A percentile compares a stretch with the other conserved stretches of the same genome.
Evolutionary conservation across 768 basidiomycete species (phyloP).

Genomic region (Suillus discolor): DNA sequence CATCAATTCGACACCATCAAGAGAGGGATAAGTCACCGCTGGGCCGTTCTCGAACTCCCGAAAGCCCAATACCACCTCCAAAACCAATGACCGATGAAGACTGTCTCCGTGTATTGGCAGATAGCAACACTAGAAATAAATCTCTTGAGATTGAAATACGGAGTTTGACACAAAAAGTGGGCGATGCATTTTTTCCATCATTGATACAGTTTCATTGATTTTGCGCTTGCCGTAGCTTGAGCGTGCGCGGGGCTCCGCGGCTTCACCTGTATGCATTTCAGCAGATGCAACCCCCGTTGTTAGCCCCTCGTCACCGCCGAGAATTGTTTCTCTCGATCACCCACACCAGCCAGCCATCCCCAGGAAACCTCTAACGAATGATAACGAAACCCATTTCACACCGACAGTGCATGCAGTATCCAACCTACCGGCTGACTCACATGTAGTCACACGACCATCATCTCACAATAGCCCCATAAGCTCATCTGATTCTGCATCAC

Average conservation of each 20-base stretch:
- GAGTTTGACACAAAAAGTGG: constrained; percentile 38
- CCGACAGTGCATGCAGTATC: neutral
- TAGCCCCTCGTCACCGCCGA: neutral
- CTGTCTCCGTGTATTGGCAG: constrained; percentile 42
- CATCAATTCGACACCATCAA: constrained; percentile 18
- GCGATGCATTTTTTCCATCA: constrained; percentile 12
- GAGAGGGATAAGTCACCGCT: neutral
- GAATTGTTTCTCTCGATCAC: too few relatives aligned
- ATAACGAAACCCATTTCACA: neutral
- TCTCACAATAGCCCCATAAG: neutral
- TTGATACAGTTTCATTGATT: neutral
- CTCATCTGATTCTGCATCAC: neutral
- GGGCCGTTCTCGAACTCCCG: constrained; percentile 1
- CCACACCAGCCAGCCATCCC: neutral
- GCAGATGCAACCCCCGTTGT: neutral
- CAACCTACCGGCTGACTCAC: neutral
- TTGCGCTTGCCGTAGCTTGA: neutral
- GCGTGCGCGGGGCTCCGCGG: neutral
- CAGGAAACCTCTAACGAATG: neutral
- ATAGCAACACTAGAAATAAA: constrained; percentile 42
- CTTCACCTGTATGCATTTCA: neutral
- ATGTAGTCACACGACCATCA: neutral
- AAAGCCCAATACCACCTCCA: constrained; percentile 16
- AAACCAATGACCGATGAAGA: constrained; percentile 37
- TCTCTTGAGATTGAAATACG: constrained; percentile 48